A percentile compares a stretch with the other conserved stretches of the same genome.
These are phyloP conservation scores for Bipolaris bicolor DNA, from an alignment of 2,329 filamentous ascomycete species.

Conservation along the genomic window DNA sequence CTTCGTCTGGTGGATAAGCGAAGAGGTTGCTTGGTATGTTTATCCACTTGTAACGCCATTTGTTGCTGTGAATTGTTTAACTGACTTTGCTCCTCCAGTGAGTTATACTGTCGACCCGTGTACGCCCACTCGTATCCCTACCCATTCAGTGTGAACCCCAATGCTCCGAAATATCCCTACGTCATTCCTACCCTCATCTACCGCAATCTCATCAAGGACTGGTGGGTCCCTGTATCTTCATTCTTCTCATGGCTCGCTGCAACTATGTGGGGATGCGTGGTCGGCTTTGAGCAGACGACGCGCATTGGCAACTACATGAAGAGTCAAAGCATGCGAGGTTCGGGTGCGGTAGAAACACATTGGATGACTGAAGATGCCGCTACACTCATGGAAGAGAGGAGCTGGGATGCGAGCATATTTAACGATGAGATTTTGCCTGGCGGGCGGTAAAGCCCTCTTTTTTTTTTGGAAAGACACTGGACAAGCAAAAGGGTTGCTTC, in stretches of 20 bases:
- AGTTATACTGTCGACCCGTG: constrained; percentile 58
- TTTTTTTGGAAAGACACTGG: not conserved
- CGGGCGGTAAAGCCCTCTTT: not conserved
- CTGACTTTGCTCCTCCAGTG: constrained; percentile 31
- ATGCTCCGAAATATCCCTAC: constrained; percentile 62
- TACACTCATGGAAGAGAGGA: constrained; percentile 21
- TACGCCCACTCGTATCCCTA: constrained; percentile 55
- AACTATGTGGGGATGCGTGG: constrained; percentile 12
- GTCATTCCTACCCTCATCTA: constrained; percentile 63
- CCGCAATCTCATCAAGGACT: constrained; percentile 43
- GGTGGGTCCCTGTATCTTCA: constrained; percentile 44
- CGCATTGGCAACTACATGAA: constrained; percentile 3
- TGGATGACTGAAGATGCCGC: constrained; percentile 17
- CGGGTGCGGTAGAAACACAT: constrained; percentile 4
- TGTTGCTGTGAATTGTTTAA: not conserved
- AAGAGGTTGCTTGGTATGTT: constrained; percentile 55
- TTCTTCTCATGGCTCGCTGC: constrained; percentile 28
- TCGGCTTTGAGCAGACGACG: constrained; percentile 17
- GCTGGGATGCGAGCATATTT: constrained; percentile 34
- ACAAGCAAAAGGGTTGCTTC: not conserved
- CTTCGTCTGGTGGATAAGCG: constrained; percentile 57
- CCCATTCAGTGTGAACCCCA: constrained; percentile 57
- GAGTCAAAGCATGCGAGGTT: constrained; percentile 3
- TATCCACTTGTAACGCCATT: not conserved
- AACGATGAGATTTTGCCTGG: constrained; percentile 28